Percentiles rank a stretch among this genome's conserved stretches.
These are phyloP conservation scores for Stephanodiscus triporus DNA, from an alignment of 108 stramenopile genomes.

Conservation along the genomic window DNA sequence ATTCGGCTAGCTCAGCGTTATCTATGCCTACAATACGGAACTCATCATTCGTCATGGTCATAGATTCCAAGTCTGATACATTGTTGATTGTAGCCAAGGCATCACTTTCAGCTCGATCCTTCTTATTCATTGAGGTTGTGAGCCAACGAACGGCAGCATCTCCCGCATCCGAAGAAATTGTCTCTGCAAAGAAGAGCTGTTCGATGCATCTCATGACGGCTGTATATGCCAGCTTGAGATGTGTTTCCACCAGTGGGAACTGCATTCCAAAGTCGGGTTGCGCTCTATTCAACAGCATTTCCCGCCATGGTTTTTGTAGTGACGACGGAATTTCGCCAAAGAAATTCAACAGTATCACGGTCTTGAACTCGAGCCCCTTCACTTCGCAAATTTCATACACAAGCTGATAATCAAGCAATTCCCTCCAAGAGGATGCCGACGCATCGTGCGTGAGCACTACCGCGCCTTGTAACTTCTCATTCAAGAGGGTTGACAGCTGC, in stretches of 20 bases:
- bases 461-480: constrained; percentile 23
- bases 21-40: constrained; percentile 42
- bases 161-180: constrained; percentile 37
- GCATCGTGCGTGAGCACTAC: constrained; percentile 56
- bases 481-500: constrained; percentile 22
- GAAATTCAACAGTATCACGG: constrained; percentile 64
- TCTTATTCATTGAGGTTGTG: constrained; percentile 10
- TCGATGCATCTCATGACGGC: constrained; percentile 57
- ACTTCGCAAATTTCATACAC: constrained; percentile 57
- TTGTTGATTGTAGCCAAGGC: constrained; percentile 43
- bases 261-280: constrained; percentile 9
- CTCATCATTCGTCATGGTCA: constrained; percentile 54
- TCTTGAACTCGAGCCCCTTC: constrained; percentile 65
- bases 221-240: constrained; percentile 62
- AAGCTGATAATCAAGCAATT: constrained; percentile 22
- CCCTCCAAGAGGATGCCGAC: constrained; percentile 21
- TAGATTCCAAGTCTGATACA: constrained; percentile 42
- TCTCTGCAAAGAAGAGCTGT: constrained; percentile 60
- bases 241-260: constrained; percentile 50
- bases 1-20: constrained; percentile 49
- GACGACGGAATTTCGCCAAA: constrained; percentile 44
- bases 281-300: constrained; percentile 43
- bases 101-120: background rate
- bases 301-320: constrained; percentile 56
- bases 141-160: constrained; percentile 43